Evolutionary conservation across 768 basidiomycete genomes (phyloP), one percentile per base, ranked within the genome.

Genomic region (Phlebiopsis gigantea): DNA sequence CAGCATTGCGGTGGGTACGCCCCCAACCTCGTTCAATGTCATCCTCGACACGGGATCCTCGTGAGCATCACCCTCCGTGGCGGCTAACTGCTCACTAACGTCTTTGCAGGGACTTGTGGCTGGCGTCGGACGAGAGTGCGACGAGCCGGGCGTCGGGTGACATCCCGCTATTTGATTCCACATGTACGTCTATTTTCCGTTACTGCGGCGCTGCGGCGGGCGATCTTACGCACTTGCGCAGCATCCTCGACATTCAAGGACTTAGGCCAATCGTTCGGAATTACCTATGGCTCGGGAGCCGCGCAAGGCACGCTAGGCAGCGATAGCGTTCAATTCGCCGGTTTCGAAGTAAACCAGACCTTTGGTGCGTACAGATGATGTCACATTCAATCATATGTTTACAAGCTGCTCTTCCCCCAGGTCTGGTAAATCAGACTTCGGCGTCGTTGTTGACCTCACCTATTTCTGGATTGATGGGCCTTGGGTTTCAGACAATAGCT

Each of bases 31-130:
- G 9, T 95, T 85, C 72, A 77, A 93, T 62, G 84, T 97, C 61
- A 90, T 94, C 30, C 78, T 98, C 22, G 96, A 98, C 71, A 96
- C 96, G 0, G 93, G 93, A 8, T 93, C 88, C 2, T 75, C 88
- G 85, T 86, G 66, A 58, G 81, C 75, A 17, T 22, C 30, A 22
- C 3, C 5, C 12, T 34, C 26, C 60, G 62, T 57, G 34, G 57
- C 22, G 21, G 19, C 22, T 46, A 6, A 29, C 34, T 10, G 30
- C 8, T 24, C n/a, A 17, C 19, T 49, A 9, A 31, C 15, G 10
- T 26, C 28, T 9, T 5, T 46, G 17, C 43, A 61, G 60, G 17
- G 60, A 61, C 31, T 39, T 61, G 42, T 61, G 60, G 60, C 30
- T 61, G n/a, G 60, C 60, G 24, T 34, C 57, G 22, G 50, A 34